Percentiles rank a stretch among this genome's conserved stretches.
phyloP scores from a whole-genome alignment of 2,329 filamentous ascomycete species.

The Colletotrichum brevisporum region DNA sequence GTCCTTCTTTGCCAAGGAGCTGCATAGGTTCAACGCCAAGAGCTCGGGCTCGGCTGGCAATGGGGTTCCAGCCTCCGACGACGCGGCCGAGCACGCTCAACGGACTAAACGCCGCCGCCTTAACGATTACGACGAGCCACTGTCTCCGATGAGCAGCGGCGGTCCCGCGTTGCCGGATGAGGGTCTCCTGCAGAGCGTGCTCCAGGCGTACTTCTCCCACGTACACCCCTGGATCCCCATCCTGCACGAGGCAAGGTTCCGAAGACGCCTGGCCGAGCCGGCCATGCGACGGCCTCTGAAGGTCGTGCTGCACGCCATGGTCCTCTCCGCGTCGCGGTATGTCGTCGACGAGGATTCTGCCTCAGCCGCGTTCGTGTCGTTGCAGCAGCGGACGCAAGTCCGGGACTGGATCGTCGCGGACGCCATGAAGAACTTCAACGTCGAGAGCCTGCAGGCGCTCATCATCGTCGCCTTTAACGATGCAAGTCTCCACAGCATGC shows the following conservation, averaged over 20 bases:
- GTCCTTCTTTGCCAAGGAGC: constrained; percentile 33
- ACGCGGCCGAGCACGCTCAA: fast-evolving
- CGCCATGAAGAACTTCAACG: constrained; percentile 50
- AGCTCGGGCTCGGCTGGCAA: not conserved
- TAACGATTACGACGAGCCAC: not conserved
- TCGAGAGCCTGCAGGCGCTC: constrained; percentile 54
- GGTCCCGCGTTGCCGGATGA: constrained; percentile 3
- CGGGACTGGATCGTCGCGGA: constrained; percentile 46
- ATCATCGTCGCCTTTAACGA: constrained; percentile 55
- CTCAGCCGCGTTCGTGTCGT: constrained; percentile 14
- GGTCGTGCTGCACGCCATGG: constrained; percentile 53
- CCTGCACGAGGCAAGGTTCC: constrained; percentile 50
- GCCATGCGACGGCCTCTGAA: constrained; percentile 43
- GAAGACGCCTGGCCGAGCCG: constrained; percentile 43
- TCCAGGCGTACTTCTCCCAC: constrained; percentile 52
- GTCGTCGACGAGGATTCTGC: constrained; percentile 46
- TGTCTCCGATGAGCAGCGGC: not conserved
- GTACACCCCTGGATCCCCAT: constrained; percentile 58
- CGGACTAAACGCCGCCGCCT: constrained; percentile 6
- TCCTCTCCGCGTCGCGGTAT: constrained; percentile 45
- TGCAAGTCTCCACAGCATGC: constrained; percentile 46
- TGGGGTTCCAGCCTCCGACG: not conserved
- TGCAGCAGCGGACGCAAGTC: not conserved
- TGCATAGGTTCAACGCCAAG: constrained; percentile 21
- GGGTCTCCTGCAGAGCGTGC: constrained; percentile 44